Evolutionary conservation across 805 yeast genomes (phyloP), one percentile per base, ranked within the genome.

Genomic region (Suhomyces vadensis): DNA sequence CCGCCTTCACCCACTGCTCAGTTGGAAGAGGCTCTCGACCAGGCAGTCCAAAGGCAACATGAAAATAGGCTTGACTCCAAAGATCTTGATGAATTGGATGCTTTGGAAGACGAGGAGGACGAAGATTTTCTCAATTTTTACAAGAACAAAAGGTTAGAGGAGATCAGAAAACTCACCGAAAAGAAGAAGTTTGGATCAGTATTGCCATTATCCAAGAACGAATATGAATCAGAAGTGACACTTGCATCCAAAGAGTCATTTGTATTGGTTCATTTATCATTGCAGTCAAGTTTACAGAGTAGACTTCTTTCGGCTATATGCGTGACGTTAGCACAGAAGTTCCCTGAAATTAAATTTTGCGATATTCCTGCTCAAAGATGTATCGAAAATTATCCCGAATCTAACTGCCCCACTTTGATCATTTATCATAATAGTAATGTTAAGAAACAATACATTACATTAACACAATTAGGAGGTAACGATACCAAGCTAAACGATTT

Each of bases 281-380:
- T 82, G 35, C 82, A 80, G 45, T 80, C 84, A 48, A 75, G 77
- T 43, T 61, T 85, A 21, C 96, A 90, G 63, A 83, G 94, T 37
- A 75, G 95, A 47, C 66, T 91, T 8, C 67, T 92, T 37, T 67
- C 81, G 0, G 75, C 81, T 2, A 57, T 88, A n/a, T 73, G 86
- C 52, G 57, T 60, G 8, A 65, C 74, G 11, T 60, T 81, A 11
- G 94, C 98, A 0, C 58, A 66, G 1, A 84, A 80, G 56, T 92
- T 80, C 61, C 78, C 80, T 17, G 96, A 94, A 57, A 66, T 92
- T 54, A 94, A 94, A 64, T 87, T 94, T 60, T 92, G 89, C 35
- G 97, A 94, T 54, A 94, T 94, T 39, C 84, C 87, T n/a, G 96
- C 87, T 19, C 75, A 80, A 46, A 81, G 97, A 63, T 96, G 97